A percentile compares a stretch with the other conserved stretches of the same genome.
Evolutionary conservation across 768 basidiomycete genomes (phyloP).

Genomic region (Pulveroboletus sp.): DNA sequence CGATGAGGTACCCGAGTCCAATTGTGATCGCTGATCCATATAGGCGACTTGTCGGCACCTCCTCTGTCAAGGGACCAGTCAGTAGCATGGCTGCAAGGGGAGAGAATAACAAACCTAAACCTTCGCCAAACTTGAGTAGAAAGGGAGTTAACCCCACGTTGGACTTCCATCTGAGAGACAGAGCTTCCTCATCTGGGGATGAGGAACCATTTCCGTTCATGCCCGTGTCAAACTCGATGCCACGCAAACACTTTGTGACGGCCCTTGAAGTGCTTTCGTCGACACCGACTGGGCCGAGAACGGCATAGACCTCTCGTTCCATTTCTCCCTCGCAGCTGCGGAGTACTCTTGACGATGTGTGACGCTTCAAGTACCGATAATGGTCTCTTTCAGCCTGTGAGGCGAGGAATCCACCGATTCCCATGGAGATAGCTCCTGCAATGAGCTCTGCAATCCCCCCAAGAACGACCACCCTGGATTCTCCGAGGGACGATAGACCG

Average conservation of each 20-base stretch:
- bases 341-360: conserved; percentile 76
- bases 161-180: conserved; percentile 59
- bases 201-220: conserved; percentile 13
- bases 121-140: conserved; percentile 93
- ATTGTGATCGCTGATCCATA: conserved; percentile 94
- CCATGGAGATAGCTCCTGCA: conserved; percentile 96
- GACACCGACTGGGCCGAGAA: conserved; percentile 87
- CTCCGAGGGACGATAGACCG: conserved; percentile 83
- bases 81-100: not conserved
- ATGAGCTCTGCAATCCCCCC: conserved; percentile 96
- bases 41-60: conserved; percentile 77
- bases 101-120: conserved; percentile 55
- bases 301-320: conserved; percentile 88
- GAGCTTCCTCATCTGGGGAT: conserved; percentile 49
- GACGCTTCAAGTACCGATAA: conserved; percentile 72
- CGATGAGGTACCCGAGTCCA: conserved; percentile 89
- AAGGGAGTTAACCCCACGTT: conserved; percentile 90
- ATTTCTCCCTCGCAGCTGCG: conserved; percentile 92
- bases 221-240: conserved; percentile 50
- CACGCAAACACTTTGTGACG: conserved; percentile 71
- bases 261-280: conserved; percentile 74
- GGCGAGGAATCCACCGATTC: conserved; percentile 95
- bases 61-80: conserved; percentile 48
- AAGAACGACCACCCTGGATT: conserved; percentile 86
- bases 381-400: conserved; percentile 96